Conservation (phyloP, 2,329 filamentous ascomycete species). For the Didymellaceae sp. region DNA sequence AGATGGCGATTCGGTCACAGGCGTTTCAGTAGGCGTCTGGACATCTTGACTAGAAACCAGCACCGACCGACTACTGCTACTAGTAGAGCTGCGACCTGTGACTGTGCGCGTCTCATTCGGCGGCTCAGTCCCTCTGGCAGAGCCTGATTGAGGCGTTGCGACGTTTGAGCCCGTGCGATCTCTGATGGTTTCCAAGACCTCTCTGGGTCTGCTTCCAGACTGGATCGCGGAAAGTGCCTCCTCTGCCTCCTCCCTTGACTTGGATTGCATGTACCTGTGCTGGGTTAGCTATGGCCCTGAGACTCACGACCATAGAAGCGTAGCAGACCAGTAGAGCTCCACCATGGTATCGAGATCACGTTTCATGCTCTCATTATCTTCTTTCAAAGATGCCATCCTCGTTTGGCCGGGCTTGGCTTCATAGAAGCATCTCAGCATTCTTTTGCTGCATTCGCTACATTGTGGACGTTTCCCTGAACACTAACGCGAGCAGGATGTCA, state of each 20-base stretch:
- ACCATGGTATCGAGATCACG: background rate
- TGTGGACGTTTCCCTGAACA: background rate
- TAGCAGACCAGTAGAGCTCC: background rate
- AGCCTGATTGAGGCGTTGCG: background rate
- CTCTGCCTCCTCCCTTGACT: background rate
- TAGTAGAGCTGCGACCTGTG: background rate
- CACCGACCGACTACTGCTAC: background rate
- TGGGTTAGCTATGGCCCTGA: background rate
- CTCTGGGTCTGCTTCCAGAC: background rate
- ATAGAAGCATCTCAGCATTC: background rate
- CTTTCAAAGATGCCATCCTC: background rate
- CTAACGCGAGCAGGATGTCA: background rate
- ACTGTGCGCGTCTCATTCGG: background rate
- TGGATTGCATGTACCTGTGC: background rate
- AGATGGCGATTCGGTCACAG: background rate
- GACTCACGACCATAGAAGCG: too few relatives aligned
- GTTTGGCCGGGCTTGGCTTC: background rate
- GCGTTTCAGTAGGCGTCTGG: background rate
- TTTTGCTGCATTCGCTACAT: background rate
- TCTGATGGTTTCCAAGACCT: background rate
- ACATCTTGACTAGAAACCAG: background rate
- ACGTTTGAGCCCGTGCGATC: background rate
- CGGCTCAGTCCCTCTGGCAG: background rate
- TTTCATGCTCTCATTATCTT: background rate
- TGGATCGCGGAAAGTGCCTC: background rate